Conservation (phyloP, 345 rosid genomes). For the Raphanus raphanistrum region DNA sequence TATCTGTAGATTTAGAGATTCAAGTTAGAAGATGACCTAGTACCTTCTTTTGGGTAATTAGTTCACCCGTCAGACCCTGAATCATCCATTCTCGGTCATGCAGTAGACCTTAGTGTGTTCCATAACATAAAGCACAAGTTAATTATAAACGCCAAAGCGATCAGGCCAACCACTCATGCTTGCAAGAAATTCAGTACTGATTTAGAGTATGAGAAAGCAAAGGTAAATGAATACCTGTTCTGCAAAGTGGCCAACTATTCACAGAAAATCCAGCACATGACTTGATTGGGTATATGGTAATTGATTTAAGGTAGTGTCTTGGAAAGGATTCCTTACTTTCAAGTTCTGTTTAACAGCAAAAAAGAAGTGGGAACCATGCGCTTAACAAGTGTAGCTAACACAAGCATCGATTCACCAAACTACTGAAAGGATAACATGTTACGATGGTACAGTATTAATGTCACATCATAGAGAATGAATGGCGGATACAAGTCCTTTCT, state of each 20-base stretch:
- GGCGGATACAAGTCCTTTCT: background rate
- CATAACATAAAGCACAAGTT: constrained; percentile 10
- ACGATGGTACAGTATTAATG: background rate
- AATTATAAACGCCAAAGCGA: constrained; percentile 6
- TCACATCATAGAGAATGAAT: background rate
- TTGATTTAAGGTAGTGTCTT: constrained; percentile 54
- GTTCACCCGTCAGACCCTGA: constrained; percentile 70
- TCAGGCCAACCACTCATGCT: constrained; percentile 5
- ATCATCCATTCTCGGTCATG: constrained; percentile 96
- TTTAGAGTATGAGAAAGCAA: constrained; percentile 16
- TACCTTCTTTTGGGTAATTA: constrained; percentile 91
- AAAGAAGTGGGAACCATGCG: background rate
- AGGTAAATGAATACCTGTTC: constrained; percentile 55
- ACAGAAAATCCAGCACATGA: constrained; percentile 89
- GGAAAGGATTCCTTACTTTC: constrained; percentile 35
- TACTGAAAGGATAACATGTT: constrained; percentile 7
- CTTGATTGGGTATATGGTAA: constrained; percentile 82
- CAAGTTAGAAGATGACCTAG: constrained; percentile 11
- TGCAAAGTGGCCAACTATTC: constrained; percentile 79
- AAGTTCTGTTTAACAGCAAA: constrained; percentile 47
- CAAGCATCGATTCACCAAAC: constrained; percentile 16
- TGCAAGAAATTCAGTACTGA: background rate
- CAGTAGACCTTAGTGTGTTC: constrained; percentile 49
- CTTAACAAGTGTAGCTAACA: constrained; percentile 5
- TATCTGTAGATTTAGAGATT: background rate